Base-by-base conservation (phyloP, 192 early-diverging fungal genomes). In the Coemansia javaensis region DNA sequence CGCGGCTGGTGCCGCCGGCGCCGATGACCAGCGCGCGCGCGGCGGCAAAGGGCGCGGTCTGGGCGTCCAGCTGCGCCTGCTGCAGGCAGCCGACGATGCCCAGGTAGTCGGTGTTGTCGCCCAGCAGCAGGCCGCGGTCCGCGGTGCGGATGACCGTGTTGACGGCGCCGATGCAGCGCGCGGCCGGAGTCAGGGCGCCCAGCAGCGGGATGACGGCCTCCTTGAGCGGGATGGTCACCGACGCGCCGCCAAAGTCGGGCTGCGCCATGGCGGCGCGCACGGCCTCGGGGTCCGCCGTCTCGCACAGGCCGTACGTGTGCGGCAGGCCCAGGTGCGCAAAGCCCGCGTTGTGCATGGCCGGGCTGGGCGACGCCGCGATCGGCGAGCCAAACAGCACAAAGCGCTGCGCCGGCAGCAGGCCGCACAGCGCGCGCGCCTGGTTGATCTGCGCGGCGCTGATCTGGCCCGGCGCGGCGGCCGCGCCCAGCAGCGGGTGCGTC, bases 31-130 rank as follows among this genome's bases (percentile, higher is more conserved):
- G 77, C 8, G 87, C 96, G n/a, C 74, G 47, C 17, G 48, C 34
- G 4, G 24, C 32, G 2, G 53, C 35, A 28, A 63, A 57, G 4
- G 39, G 12, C 25, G 38, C 38, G 15, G 31, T 30, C 28, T 18
- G 50, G 21, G 20, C 18, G 7, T 46, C 51, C 10, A 56, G 31
- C 40, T 56, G 62, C 15, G 75, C 56, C 13, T 63, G 72, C 40
- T 77, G 60, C 27, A 94, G 75, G 39, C 77, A 79, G 22, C 69
- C 69, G 33, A 73, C 73, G 40, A 99, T 96, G 25, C 96, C 96
- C 15, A 94, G 47, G 78, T 88, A 97, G 57, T 99, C 96, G 13
- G 96, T 99, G 66, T 99, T 99, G 50, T 95, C 93, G 15, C 96
- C 96, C 22, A 82, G 37, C 3, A 97, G 62, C 3, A 95, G 62